phyloP scores from a whole-genome alignment of 2,329 filamentous ascomycete genomes.

The Exophiala sp. region DNA sequence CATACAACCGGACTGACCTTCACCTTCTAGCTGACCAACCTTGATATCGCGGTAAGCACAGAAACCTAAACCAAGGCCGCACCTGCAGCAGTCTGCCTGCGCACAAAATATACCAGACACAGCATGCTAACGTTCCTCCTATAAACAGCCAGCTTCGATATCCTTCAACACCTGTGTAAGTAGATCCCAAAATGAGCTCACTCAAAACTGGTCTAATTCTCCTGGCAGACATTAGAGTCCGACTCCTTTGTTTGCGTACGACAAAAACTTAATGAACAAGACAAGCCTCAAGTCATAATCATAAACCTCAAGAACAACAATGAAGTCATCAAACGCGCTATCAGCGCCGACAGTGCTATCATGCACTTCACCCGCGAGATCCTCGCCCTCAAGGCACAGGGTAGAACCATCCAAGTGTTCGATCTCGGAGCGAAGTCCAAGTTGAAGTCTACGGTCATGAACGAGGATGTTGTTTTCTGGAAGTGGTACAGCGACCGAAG shows the following conservation, averaged over 20 bases:
- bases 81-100: slow-evolving; percentile 24
- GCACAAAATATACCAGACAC: slow-evolving; percentile 19
- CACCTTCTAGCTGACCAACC: slow-evolving; percentile 49
- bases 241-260: slow-evolving; percentile 94
- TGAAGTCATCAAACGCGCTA: slow-evolving; percentile 88
- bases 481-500: slow-evolving; percentile 94
- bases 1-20: slow-evolving; percentile 32
- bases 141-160: slow-evolving; percentile 63
- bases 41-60: slow-evolving; percentile 52
- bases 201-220: slow-evolving; percentile 24
- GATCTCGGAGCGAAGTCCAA: slow-evolving; percentile 90
- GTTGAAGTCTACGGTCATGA: slow-evolving; percentile 94
- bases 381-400: slow-evolving; percentile 93
- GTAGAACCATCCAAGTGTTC: slow-evolving; percentile 94
- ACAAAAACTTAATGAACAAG: slow-evolving; percentile 81
- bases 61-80: slow-evolving; percentile 9
- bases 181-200: slow-evolving; percentile 27
- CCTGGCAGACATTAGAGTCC: slow-evolving; percentile 84
- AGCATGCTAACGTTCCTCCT: slow-evolving; percentile 28
- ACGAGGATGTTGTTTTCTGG: slow-evolving; percentile 97
- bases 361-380: slow-evolving; percentile 98
- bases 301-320: slow-evolving; percentile 97
- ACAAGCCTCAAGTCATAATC: slow-evolving; percentile 92
- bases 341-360: slow-evolving; percentile 99
- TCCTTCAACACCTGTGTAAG: slow-evolving; percentile 84